Conservation (phyloP, 306 rosid genomes). For the Lablab purpureus region DNA sequence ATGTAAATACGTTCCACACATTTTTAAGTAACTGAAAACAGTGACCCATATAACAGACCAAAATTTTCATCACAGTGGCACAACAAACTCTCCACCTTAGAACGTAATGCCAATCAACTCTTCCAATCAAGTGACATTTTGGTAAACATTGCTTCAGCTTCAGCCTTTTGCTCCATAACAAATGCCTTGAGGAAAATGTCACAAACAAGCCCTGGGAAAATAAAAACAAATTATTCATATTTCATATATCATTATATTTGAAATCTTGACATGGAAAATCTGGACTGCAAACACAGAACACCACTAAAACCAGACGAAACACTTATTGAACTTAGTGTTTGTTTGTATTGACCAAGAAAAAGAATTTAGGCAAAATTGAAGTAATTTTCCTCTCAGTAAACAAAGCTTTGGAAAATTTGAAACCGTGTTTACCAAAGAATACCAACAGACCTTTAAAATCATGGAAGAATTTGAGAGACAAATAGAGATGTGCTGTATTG, state of each 20-base stretch:
- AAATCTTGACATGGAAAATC: conserved; percentile 20
- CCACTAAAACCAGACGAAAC: neutral
- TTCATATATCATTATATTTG: neutral
- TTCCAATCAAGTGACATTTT: conserved; percentile 62
- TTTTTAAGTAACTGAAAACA: neutral
- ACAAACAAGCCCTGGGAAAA: conserved; percentile 68
- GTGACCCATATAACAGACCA: neutral
- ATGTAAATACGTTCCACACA: conserved; percentile 27
- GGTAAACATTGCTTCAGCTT: conserved; percentile 65
- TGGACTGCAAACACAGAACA: conserved; percentile 21
- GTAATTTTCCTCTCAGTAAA: too few species aligned
- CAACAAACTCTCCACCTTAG: conserved; percentile 58
- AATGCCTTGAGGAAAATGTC: conserved; percentile 53
- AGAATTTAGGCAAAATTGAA: too few species aligned
- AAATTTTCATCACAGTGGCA: conserved; percentile 33
- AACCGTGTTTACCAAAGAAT: neutral
- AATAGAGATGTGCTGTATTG: neutral
- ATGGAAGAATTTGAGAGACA: neutral
- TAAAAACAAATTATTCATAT: conserved; percentile 28
- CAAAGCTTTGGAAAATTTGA: neutral
- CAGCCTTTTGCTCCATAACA: conserved; percentile 69
- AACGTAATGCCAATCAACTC: conserved; percentile 53
- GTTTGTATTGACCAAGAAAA: neutral
- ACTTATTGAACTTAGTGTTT: conserved; percentile 1
- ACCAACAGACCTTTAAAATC: neutral